Evolutionary conservation across 306 rosid species (phyloP).

Genomic region (Medicago arabica): DNA sequence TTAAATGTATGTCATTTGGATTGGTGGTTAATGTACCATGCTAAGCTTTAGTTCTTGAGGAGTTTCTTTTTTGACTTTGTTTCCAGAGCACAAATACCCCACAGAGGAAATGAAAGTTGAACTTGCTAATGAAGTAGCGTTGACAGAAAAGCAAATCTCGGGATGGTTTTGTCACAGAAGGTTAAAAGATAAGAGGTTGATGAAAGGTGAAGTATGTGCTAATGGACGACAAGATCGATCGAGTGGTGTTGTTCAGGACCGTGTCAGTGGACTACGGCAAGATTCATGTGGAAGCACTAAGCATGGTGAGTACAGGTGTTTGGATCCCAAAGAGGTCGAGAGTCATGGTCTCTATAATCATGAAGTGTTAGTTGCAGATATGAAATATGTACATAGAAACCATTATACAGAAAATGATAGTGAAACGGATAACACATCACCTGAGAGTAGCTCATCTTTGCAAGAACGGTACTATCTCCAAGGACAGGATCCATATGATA

Average conservation of each 20-base stretch:
- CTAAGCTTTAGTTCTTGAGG: slow-evolving; percentile 34
- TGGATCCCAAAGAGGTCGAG: slow-evolving; percentile 91
- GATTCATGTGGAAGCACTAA: slow-evolving; percentile 98
- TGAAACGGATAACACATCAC: slow-evolving; percentile 72
- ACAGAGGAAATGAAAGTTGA: slow-evolving; percentile 82
- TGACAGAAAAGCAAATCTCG: slow-evolving; percentile 92
- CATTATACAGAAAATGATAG: slow-evolving; percentile 56
- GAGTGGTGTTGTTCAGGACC: slow-evolving; percentile 81
- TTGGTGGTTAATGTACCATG: slow-evolving; percentile 15
- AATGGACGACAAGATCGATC: slow-evolving; percentile 90
- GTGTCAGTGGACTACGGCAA: slow-evolving; percentile 86
- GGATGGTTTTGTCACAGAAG: slow-evolving; percentile 99
- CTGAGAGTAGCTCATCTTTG: slow-evolving; percentile 83
- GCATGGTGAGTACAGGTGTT: slow-evolving; percentile 70
- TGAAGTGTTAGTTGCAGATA: slow-evolving; percentile 57
- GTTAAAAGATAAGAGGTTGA: slow-evolving; percentile 78
- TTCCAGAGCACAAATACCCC: slow-evolving; percentile 86
- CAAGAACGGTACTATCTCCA: slow-evolving; percentile 64
- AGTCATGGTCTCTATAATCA: slow-evolving; percentile 68
- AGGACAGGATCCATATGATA: slow-evolving; percentile 64
- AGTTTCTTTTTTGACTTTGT: slow-evolving; percentile 11
- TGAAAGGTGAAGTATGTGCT: slow-evolving; percentile 57
- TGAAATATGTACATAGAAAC: slow-evolving; percentile 52
- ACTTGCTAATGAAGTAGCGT: slow-evolving; percentile 66
- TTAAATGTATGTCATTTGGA: slow-evolving; percentile 10